Conservation (phyloP, 495 filamentous ascomycete species). For the Aspergillus haitiensis region DNA sequence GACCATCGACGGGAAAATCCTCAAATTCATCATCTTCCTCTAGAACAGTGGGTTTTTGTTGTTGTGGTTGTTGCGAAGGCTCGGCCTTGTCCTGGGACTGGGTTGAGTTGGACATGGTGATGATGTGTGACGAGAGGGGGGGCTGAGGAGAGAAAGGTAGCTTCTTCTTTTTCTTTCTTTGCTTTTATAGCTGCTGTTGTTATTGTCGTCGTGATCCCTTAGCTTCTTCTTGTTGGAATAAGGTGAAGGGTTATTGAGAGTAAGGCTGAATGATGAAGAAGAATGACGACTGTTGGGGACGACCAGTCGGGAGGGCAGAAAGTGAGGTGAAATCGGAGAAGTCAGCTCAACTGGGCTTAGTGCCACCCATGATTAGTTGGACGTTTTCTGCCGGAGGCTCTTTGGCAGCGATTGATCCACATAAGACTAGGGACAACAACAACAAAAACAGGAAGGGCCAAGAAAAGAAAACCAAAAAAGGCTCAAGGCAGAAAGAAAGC, state of each 20-base stretch:
- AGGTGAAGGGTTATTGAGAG: too few relatives aligned
- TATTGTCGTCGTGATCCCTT: too few relatives aligned
- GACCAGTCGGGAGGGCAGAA: not conserved
- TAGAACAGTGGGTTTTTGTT: slow-evolving; percentile 65
- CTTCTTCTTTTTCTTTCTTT: too few relatives aligned
- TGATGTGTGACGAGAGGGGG: not conserved
- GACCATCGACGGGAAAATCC: slow-evolving; percentile 97
- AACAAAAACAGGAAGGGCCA: too few relatives aligned
- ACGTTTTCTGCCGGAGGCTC: not conserved
- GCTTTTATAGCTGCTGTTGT: too few relatives aligned
- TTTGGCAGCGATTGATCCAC: not conserved
- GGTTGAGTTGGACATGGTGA: slow-evolving; percentile 47
- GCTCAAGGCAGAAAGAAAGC: too few relatives aligned
- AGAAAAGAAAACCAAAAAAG: too few relatives aligned
- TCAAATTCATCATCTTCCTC: slow-evolving; percentile 99
- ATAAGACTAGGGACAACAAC: too few relatives aligned
- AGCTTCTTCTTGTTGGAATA: too few relatives aligned
- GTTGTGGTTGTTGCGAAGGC: slow-evolving; percentile 44
- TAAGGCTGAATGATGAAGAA: not conserved
- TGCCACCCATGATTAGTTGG: not conserved
- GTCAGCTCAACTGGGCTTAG: not conserved
- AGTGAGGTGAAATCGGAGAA: slow-evolving; percentile 1
- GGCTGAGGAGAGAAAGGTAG: not conserved
- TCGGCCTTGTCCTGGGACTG: slow-evolving; percentile 38
- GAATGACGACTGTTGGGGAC: slow-evolving; percentile 5